Base-by-base conservation (phyloP, 192 early-diverging fungal genomes). In the Coemansia sp. region DNA sequence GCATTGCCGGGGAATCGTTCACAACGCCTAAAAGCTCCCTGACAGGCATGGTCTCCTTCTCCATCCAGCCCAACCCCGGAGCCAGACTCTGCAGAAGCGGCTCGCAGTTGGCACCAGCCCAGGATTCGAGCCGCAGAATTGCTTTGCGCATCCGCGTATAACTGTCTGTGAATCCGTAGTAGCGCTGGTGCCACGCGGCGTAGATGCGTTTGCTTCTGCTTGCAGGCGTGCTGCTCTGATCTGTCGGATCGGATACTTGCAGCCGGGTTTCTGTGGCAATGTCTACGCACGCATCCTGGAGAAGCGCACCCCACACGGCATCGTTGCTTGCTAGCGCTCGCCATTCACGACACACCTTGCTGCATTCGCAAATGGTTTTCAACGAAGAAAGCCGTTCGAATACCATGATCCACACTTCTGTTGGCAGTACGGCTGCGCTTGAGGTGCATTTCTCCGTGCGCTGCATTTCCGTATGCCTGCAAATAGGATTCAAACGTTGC, bases 121-220 rank as follows among this genome's bases (percentile, higher is more conserved):
- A 82, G 11, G 16, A 23, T 53, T 76, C 71, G 4, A 82, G 61
- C 18, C 60, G 59, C n/a, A 20, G 7, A n/a, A 73, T 57, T 5
- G 70, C 61, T 43, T 64, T 57, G 26, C 71, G 66, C 67, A 82
- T 82, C 9, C 71, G 73, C 8, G 79, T 76, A 58, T 82, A 82
- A 68, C 67, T 82, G 33, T 73, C 67, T 8, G 71, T 64, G 14
- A 76, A 82, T 5, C 74, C 74, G 23, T 30, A 16, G 53, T 76
- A 82, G 35, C 62, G 60, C 41, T 36, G 45, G 57, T 69, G 35
- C 79, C 79, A 82, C 20, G 41, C 34, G 6, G 63, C 56, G 35
- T 70, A 82, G 9, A 69, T 53, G 1, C n/a, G 44, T 41, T 82
- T 76, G 71, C 71, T 69, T 35, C 56, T 59, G 65, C 60, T 10